Evolutionary conservation across 1,284 basidiomycete genomes (phyloP), one percentile per base, ranked within the genome.

Genomic region (Neonothopanus nambi): DNA sequence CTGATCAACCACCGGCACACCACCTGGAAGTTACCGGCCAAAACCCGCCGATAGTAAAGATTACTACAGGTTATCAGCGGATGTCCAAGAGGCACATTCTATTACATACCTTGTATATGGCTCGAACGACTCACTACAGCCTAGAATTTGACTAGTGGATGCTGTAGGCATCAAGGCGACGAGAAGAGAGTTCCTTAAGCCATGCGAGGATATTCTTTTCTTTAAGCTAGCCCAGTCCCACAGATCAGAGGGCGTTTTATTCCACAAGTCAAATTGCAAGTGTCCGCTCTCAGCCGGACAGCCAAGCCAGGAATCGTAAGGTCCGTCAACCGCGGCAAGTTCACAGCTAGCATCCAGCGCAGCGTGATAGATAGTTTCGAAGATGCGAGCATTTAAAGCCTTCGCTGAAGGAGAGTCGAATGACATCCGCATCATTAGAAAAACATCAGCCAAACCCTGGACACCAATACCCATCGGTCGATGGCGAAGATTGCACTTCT

Each of bases 291-390:
- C 85, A 2, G 93, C 93, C 21, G 97, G 97, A 56, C 91, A 94
- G 35, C 96, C 97, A 62, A 85, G 78, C 79, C 89, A 99, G 1
- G 93, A 91, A 70, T 93, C 87, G 72, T 98, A 99, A 20, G 88
- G 80, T 35, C 96, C 96, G 28, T 90, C 81, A 55, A 72, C 75
- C 63, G 79, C 81, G 12, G 97, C 96, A 61, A 99, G 76, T 73
- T 99, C 97, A 57, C 82, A 85, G 59, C 93, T 95, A 11, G 94
- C 87, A 73, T 99, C 95, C 43, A 96, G 82, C 1, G 93, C 92
- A 45, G 85, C 97, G 66, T 99, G 94, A 71, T 99, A 99, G 70
- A 99, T 98, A 24, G 97, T 99, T 80, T 99, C 97, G 68, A 98
- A 98, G 71, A 99, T 98, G 73, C 97, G 86, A 59, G 90, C 80